Evolutionary conservation across 495 filamentous ascomycete species (phyloP).

Genomic region (Hyphodiscus hymeniophilus): DNA sequence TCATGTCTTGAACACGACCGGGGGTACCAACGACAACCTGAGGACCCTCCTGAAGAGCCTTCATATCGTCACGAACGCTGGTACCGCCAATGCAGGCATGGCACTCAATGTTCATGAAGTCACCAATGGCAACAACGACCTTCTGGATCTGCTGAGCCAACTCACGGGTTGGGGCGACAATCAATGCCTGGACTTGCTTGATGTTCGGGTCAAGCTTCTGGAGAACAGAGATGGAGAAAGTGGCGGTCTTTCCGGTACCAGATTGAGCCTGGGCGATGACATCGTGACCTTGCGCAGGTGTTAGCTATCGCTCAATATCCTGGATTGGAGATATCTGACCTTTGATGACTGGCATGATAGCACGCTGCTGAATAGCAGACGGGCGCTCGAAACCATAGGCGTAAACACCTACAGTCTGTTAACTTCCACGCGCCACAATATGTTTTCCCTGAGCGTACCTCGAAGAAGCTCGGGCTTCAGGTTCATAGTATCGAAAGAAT

Average conservation of each 20-base stretch:
- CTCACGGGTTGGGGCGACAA: constrained; percentile 95
- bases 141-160: constrained; percentile 98
- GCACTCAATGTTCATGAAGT: constrained; percentile 99
- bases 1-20: constrained; percentile 98
- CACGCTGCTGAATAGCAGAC: constrained; percentile 98
- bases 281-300: constrained; percentile 65
- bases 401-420: constrained; percentile 68
- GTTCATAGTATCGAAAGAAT: constrained; percentile 97
- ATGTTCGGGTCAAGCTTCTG: constrained; percentile 94
- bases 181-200: constrained; percentile 92
- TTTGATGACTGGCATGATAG: constrained; percentile 99
- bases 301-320: constrained; percentile 19
- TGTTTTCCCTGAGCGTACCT: constrained; percentile 50
- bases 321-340: constrained; percentile 49
- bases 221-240: constrained; percentile 96
- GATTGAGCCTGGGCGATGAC: constrained; percentile 99
- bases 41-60: constrained; percentile 87
- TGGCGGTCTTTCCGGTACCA: constrained; percentile 98
- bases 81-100: constrained; percentile 99
- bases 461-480: constrained; percentile 94
- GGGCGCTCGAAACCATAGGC: constrained; percentile 99
- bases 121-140: constrained; percentile 94
- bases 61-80: constrained; percentile 95
- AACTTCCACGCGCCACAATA: constrained; percentile 2
- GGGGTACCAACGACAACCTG: constrained; percentile 97